phyloP scores from a whole-genome alignment of 1,139 yeast genomes.

The Blastobotrys buckinghamii region DNA sequence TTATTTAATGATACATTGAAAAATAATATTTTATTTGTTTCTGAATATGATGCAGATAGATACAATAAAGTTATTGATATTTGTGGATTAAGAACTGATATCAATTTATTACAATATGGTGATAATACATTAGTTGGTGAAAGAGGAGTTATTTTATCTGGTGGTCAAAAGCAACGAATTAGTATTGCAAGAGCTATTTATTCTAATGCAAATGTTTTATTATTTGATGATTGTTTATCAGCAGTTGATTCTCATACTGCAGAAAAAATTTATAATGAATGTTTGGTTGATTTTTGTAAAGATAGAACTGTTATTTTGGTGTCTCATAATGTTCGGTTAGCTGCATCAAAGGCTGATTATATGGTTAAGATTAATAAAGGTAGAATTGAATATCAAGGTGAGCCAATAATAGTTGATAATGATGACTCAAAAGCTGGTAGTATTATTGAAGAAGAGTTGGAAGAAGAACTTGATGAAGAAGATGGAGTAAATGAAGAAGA shows the following conservation, averaged over 20 bases:
- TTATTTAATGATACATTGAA: slow-evolving; percentile 80
- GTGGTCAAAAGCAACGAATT: slow-evolving; percentile 96
- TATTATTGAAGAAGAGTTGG: not conserved
- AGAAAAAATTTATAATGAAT: slow-evolving; percentile 84
- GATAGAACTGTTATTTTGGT: slow-evolving; percentile 80
- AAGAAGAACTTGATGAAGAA: not conserved
- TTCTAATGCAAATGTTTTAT: slow-evolving; percentile 70
- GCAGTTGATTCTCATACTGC: slow-evolving; percentile 94
- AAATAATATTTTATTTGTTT: slow-evolving; percentile 73
- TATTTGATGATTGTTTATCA: slow-evolving; percentile 89
- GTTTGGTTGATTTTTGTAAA: slow-evolving; percentile 48
- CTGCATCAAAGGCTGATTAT: slow-evolving; percentile 69
- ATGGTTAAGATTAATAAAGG: slow-evolving; percentile 83
- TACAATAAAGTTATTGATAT: slow-evolving; percentile 77
- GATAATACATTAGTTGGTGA: slow-evolving; percentile 88
- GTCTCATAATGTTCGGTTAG: slow-evolving; percentile 87
- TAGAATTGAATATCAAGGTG: slow-evolving; percentile 66
- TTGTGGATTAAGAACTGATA: slow-evolving; percentile 61
- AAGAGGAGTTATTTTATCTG: slow-evolving; percentile 91
- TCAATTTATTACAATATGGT: slow-evolving; percentile 56
- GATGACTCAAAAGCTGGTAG: slow-evolving; percentile 79
- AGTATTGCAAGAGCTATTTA: slow-evolving; percentile 92
- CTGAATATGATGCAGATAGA: slow-evolving; percentile 66
- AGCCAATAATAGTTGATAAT: slow-evolving; percentile 46
- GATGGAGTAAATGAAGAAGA: not conserved